Conservation (phyloP, 1,284 basidiomycete species). For the Omphalotus olearius region DNA sequence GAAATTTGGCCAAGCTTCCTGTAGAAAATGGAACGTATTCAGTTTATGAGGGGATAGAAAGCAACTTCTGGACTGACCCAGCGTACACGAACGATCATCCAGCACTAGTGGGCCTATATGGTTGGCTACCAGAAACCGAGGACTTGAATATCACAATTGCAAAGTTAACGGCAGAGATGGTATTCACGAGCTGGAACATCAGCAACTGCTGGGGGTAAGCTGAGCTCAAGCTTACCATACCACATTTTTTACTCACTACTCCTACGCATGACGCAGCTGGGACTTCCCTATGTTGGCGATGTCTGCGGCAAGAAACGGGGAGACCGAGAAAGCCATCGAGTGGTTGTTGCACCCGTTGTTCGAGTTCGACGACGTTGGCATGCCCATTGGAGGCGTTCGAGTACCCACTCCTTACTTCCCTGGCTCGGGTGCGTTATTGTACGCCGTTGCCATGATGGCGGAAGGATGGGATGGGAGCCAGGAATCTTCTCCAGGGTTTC, state of each 20-base stretch:
- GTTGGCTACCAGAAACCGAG: constrained; percentile 51
- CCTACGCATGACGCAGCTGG: constrained; percentile 34
- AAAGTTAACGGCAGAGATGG: constrained; percentile 47
- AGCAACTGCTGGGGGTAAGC: constrained; percentile 53
- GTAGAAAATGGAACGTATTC: constrained; percentile 45
- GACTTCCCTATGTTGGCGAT: constrained; percentile 63
- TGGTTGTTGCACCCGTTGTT: constrained; percentile 54
- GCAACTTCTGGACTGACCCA: constrained; percentile 48
- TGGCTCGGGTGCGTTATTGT: constrained; percentile 47
- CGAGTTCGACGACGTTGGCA: constrained; percentile 55
- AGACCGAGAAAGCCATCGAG: constrained; percentile 45
- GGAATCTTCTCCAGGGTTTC: constrained; percentile 33
- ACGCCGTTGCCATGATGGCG: constrained; percentile 50
- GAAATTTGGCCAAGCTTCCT: constrained; percentile 46
- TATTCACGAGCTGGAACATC: constrained; percentile 52
- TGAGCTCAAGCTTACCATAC: neutral
- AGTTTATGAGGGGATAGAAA: constrained; percentile 52
- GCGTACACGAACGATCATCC: constrained; percentile 56
- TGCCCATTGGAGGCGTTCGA: constrained; percentile 54
- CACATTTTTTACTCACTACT: neutral
- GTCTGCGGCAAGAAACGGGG: constrained; percentile 52
- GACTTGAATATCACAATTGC: constrained; percentile 43
- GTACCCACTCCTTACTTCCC: constrained; percentile 63
- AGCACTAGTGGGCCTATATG: constrained; percentile 49
- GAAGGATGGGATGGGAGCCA: constrained; percentile 37